A percentile compares a stretch with the other conserved stretches of the same genome.
These are phyloP conservation scores for Cephaloascus fragrans DNA, from an alignment of 805 yeast genomes.

Conservation along the genomic window DNA sequence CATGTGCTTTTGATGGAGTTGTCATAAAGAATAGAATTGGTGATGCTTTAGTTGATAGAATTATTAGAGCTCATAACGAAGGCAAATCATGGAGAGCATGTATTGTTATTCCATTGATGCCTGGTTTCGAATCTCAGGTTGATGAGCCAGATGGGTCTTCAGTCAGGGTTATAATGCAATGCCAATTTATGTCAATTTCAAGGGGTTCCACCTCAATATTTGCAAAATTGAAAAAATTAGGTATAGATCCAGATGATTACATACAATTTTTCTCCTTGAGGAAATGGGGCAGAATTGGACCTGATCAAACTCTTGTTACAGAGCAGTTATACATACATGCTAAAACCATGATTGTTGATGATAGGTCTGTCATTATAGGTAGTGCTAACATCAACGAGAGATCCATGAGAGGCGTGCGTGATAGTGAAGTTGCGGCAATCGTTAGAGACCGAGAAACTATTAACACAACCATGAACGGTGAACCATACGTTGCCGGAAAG, in stretches of 20 bases:
- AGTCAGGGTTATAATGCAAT: conserved; percentile 93
- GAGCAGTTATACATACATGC: conserved; percentile 95
- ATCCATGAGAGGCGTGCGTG: conserved; percentile 89
- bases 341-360: conserved; percentile 86
- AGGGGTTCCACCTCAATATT: conserved; percentile 84
- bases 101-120: conserved; percentile 90
- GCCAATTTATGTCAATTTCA: conserved; percentile 89
- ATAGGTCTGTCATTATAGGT: conserved; percentile 87
- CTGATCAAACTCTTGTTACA: conserved; percentile 59
- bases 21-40: conserved; percentile 84
- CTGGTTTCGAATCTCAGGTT: conserved; percentile 91
- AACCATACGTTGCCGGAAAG: conserved; percentile 70
- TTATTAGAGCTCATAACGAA: conserved; percentile 75
- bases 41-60: conserved; percentile 95
- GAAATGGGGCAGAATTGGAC: conserved; percentile 93
- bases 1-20: conserved; percentile 79
- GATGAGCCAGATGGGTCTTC: conserved; percentile 91
- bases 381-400: conserved; percentile 96
- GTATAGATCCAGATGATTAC: conserved; percentile 84
- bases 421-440: conserved; percentile 87
- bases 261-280: conserved; percentile 87
- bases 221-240: conserved; percentile 66
- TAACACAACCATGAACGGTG: conserved; percentile 68
- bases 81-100: conserved; percentile 82
- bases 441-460: conserved; percentile 76